Percentiles rank a stretch among this genome's conserved stretches.
phyloP scores from a whole-genome alignment of 1,284 basidiomycete genomes.

The Porogramme epimiltina region DNA sequence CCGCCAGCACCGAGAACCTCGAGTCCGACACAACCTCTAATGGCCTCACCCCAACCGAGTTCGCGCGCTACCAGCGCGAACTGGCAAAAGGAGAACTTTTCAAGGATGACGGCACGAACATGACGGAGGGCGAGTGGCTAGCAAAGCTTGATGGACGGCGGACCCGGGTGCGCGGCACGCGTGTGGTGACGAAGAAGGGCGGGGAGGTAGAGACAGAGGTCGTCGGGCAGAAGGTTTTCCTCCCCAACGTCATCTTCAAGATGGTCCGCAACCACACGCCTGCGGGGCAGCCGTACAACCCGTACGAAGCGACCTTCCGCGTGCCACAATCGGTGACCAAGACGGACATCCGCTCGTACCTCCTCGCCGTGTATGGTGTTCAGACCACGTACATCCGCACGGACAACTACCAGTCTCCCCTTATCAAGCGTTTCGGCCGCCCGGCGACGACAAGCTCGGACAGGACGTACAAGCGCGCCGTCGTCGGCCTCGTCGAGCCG shows the following conservation, averaged over 20 bases:
- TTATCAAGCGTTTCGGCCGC: conserved; percentile 40
- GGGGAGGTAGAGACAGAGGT: conserved; percentile 50
- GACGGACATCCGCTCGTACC: conserved; percentile 87
- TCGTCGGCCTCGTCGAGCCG: conserved; percentile 86
- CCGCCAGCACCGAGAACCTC: conserved; percentile 40
- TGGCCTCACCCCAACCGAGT: conserved; percentile 64
- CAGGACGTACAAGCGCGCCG: conserved; percentile 82
- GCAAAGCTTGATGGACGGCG: conserved; percentile 55
- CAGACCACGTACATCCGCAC: conserved; percentile 92
- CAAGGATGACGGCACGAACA: conserved; percentile 38
- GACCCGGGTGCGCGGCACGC: conserved; percentile 66
- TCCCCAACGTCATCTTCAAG: conserved; percentile 86
- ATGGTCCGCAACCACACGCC: conserved; percentile 86
- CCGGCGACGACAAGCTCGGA: conserved; percentile 34
- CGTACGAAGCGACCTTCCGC: conserved; percentile 93
- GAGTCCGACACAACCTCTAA: conserved; percentile 51
- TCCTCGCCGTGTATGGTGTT: conserved; percentile 83
- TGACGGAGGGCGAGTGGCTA: conserved; percentile 59
- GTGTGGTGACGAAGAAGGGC: conserved; percentile 37
- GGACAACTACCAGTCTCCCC: conserved; percentile 77
- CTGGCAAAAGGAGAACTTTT: conserved; percentile 54
- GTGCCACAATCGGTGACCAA: conserved; percentile 87
- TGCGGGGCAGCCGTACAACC: conserved; percentile 83
- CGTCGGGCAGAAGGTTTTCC: conserved; percentile 82
- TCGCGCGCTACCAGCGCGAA: conserved; percentile 57